These are phyloP conservation scores for Penicillium canescens DNA, from an alignment of 495 filamentous ascomycete genomes.

Conservation along the genomic window DNA sequence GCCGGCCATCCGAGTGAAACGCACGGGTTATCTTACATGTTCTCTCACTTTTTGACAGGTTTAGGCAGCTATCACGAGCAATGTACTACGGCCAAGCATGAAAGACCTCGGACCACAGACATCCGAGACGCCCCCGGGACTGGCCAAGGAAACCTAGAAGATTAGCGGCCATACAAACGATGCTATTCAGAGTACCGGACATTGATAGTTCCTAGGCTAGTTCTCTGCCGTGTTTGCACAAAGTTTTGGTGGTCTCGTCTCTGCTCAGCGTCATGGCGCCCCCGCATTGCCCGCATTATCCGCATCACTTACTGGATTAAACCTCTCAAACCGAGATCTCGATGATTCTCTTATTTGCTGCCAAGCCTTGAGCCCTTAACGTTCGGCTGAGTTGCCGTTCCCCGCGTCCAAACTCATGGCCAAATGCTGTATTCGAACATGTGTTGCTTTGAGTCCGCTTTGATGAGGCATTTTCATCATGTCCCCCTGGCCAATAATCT, in stretches of 20 bases:
- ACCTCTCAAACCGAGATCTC: not conserved
- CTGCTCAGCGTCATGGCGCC: constrained; percentile 12
- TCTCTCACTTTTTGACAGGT: not conserved
- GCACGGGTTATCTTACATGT: not conserved
- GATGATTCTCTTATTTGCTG: not conserved
- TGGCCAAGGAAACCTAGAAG: not conserved
- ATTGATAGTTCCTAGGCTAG: not conserved
- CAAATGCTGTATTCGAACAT: constrained; percentile 2
- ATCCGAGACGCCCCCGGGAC: not conserved
- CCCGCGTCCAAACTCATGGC: not conserved
- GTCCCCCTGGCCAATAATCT: not conserved
- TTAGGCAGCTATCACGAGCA: not conserved
- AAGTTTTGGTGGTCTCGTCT: not conserved
- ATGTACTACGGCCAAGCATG: not conserved
- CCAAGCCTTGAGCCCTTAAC: not conserved
- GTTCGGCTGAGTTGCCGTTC: constrained; percentile 10
- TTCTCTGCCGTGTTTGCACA: not conserved
- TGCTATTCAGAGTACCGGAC: too few relatives aligned
- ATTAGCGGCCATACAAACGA: too few relatives aligned
- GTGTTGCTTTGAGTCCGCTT: constrained; percentile 3
- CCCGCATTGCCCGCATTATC: constrained; percentile 14
- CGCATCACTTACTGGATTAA: constrained; percentile 2
- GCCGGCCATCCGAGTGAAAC: not conserved
- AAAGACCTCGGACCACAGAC: not conserved
- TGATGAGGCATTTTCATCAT: not conserved